Evolutionary conservation across 2,329 filamentous ascomycete species (phyloP).

Genomic region (Drechslerella stenobrocha): DNA sequence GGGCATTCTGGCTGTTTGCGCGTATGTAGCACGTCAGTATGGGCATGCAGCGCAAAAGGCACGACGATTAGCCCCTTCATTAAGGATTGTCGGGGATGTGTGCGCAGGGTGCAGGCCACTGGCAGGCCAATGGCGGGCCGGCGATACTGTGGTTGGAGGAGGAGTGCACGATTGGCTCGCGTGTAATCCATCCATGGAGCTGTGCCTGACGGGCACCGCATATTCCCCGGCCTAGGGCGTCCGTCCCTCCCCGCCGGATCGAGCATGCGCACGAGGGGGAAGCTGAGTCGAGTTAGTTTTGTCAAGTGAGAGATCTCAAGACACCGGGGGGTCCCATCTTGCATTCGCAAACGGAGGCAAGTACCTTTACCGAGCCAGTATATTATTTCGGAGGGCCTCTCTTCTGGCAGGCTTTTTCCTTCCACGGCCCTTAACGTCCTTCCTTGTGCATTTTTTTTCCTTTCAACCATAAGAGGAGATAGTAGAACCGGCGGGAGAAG

Average conservation of each 20-base stretch:
- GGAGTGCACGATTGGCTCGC: conserved; percentile 3
- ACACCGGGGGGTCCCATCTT: conserved; percentile 13
- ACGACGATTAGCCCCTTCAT: conserved; percentile 3
- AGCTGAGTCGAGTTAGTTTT: conserved; percentile 13
- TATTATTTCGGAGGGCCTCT: conserved; percentile 5
- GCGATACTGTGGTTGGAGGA: not conserved
- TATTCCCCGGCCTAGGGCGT: conserved; percentile 25
- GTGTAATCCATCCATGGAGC: conserved; percentile 2
- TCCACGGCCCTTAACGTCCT: not conserved
- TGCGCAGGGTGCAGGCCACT: not conserved
- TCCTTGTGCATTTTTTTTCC: not conserved
- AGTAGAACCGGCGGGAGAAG: not conserved
- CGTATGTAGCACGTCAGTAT: conserved; percentile 3
- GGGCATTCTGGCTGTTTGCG: no score
- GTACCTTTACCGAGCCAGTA: conserved; percentile 2
- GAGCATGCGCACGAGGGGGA: conserved; percentile 34
- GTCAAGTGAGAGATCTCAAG: conserved; percentile 14
- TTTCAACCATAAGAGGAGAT: not conserved
- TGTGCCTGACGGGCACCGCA: conserved; percentile 32
- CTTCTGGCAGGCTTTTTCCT: not conserved
- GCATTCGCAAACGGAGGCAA: conserved; percentile 3
- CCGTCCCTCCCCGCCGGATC: conserved; percentile 32
- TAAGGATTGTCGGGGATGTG: not conserved
- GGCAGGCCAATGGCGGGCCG: not conserved
- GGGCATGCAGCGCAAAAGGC: not conserved